These are phyloP conservation scores for Talaromyces adpressus DNA, from an alignment of 495 filamentous ascomycete species.

Conservation along the genomic window DNA sequence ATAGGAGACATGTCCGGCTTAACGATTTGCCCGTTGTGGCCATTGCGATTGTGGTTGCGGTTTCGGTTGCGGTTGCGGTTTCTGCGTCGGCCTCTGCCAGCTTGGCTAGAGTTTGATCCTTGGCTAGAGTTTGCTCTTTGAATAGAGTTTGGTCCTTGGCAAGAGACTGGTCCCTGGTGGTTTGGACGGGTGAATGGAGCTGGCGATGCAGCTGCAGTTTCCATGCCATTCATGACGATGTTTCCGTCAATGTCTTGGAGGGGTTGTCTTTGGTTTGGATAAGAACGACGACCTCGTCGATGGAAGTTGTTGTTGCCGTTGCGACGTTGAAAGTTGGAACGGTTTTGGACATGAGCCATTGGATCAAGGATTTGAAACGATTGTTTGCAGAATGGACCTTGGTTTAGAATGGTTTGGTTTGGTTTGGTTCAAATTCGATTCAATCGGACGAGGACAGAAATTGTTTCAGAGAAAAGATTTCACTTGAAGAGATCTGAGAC, in stretches of 20 bases:
- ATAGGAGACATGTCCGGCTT: background rate
- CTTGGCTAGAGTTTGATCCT: background rate
- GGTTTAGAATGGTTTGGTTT: background rate
- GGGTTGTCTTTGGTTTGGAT: background rate
- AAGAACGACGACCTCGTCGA: background rate
- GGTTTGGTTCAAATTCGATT: background rate
- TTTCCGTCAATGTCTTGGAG: slow-evolving; percentile 1
- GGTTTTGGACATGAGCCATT: background rate
- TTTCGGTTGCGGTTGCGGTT: background rate
- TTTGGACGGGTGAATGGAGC: background rate
- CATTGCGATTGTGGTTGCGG: background rate
- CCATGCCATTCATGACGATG: slow-evolving; percentile 8
- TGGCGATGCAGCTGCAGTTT: slow-evolving; percentile 4
- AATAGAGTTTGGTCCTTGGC: background rate
- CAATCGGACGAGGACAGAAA: slow-evolving; percentile 3
- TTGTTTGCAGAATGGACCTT: background rate
- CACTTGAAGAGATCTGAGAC: background rate
- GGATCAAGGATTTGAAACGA: background rate
- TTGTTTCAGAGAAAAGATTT: background rate
- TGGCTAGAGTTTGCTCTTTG: background rate
- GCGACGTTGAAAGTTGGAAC: background rate
- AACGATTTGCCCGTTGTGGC: slow-evolving; percentile 2
- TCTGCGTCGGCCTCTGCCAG: background rate
- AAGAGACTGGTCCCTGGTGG: background rate
- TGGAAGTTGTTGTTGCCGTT: background rate